These are phyloP conservation scores for Panus rudis DNA, from an alignment of 768 basidiomycete genomes.

Conservation along the genomic window DNA sequence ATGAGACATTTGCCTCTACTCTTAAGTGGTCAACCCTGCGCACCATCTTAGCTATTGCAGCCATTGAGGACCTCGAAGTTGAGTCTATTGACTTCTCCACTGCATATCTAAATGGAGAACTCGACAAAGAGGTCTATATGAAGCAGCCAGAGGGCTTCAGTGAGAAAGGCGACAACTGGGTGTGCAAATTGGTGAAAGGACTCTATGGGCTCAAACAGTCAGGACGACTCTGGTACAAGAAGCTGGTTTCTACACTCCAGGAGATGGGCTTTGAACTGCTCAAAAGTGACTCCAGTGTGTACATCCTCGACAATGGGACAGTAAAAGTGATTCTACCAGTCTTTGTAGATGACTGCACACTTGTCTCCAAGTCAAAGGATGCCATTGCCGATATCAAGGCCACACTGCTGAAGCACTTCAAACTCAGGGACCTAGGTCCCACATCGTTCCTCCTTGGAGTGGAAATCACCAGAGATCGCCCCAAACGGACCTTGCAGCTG, in stretches of 20 bases:
- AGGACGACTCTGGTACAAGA: slow-evolving; percentile 16
- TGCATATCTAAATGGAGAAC: slow-evolving; percentile 18
- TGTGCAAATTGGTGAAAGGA: slow-evolving; percentile 8
- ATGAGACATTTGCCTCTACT: slow-evolving; percentile 30
- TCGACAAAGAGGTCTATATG: slow-evolving; percentile 25
- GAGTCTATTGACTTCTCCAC: slow-evolving; percentile 21
- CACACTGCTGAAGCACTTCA: not conserved
- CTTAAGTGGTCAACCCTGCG: slow-evolving; percentile 18
- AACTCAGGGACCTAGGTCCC: not conserved
- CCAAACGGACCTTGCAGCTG: slow-evolving; percentile 7
- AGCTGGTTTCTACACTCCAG: slow-evolving; percentile 3
- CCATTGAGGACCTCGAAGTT: slow-evolving; percentile 15
- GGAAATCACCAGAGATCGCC: slow-evolving; percentile 8
- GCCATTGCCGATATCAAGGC: not conserved
- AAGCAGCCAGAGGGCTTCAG: slow-evolving; percentile 15
- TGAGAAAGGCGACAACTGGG: slow-evolving; percentile 7
- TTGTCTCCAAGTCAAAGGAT: not conserved
- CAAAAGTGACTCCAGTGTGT: slow-evolving; percentile 3
- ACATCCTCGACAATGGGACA: not conserved
- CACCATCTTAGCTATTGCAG: slow-evolving; percentile 19
- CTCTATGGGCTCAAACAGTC: slow-evolving; percentile 26
- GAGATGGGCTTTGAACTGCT: slow-evolving; percentile 4
- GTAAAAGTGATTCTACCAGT: not conserved
- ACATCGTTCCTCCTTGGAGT: slow-evolving; percentile 6
- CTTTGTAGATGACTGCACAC: not conserved